Conservation (phyloP, 2,329 filamentous ascomycete genomes). For the Beauveria rudraprayagi region DNA sequence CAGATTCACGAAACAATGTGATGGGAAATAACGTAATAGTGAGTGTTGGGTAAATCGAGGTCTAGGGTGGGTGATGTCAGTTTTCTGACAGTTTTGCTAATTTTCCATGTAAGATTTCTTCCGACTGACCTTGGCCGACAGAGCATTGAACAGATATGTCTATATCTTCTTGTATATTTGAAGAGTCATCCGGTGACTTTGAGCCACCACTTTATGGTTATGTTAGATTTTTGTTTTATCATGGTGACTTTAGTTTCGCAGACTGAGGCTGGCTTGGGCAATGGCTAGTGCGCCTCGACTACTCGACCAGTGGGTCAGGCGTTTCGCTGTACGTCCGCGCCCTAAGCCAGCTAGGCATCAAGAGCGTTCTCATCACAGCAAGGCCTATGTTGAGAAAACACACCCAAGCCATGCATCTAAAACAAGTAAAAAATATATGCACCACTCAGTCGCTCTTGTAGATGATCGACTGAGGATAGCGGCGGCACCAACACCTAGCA, state of each 20-base stretch:
- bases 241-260: neutral
- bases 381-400: neutral
- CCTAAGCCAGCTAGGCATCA: neutral
- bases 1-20: neutral
- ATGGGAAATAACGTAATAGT: neutral
- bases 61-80: slow-evolving; percentile 3
- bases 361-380: neutral
- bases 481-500: neutral
- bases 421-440: too few species aligned
- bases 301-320: neutral
- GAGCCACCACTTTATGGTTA: neutral
- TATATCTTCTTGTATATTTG: neutral
- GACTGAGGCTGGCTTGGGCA: neutral
- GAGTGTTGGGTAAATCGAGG: slow-evolving; percentile 3
- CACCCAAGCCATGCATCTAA: too few species aligned
- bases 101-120: neutral
- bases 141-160: neutral
- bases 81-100: neutral
- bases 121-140: neutral
- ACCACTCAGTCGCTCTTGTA: neutral
- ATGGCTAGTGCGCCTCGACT: neutral
- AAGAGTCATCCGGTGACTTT: neutral
- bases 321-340: neutral
- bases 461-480: neutral
- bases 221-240: neutral